Evolutionary conservation across 2,329 filamentous ascomycete species (phyloP), one percentile per base, ranked within the genome.

Genomic region (Nakataea oryzae): DNA sequence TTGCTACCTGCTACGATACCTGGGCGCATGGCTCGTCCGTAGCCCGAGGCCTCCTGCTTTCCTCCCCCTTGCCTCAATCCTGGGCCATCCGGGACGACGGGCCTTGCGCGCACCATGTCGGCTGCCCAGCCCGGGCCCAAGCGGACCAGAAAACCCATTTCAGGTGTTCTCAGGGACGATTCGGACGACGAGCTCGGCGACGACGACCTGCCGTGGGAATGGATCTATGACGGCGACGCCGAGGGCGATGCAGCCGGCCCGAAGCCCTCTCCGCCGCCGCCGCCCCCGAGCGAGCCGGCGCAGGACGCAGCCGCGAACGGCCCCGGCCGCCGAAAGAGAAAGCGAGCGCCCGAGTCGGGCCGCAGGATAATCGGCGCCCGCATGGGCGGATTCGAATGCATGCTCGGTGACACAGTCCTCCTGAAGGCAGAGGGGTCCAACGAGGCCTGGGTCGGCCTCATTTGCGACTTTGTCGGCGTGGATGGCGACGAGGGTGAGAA

Each of bases 391-490:
- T 96, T 97, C 66, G 83, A 88, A 70, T 96, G 92, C 75, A 82
- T 78, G 61, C 73, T 96, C 50, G 95, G 95, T 57, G 92, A 99
- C 70, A 84, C 86, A 26, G 88, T 97, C 47, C 79, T 97, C 54
- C 80, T 99, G 62, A 96, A 96, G 73, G 91, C 93, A 1, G 91
- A 96, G 54, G 91, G 90, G 4, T 84, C 85, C 54, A 91, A 91
- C 66, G 91, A 96, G 69, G 89, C 92, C 13, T 99, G 95, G 93
- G 89, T 96, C 3, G 95, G 91, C 41, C 86, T 99, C 65, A 88
- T 97, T 61, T 89, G 88, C 69, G 87, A 90, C 56, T 96, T 99
- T 67, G 72, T 87, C 54, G 86, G 93, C 57, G 84, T 87, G 34
- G 86, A 89, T 57, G 67, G 63, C 13, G 82, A 90, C 26, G 86